These are phyloP conservation scores for Diutina siamensis DNA, from an alignment of 1,139 yeast species.

Conservation along the genomic window DNA sequence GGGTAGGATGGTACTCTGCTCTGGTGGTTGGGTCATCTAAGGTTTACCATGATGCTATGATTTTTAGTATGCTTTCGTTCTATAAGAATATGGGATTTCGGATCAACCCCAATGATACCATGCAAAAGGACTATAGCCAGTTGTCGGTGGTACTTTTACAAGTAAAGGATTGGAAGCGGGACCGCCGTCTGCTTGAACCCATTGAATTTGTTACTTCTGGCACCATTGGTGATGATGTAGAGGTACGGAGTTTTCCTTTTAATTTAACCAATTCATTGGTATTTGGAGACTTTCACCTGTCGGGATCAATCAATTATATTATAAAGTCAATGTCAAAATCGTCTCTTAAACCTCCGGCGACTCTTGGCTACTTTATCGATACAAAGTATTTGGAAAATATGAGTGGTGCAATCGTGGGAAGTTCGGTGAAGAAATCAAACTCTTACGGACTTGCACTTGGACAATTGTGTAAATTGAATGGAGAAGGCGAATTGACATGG, in stretches of 20 bases:
- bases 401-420: not conserved
- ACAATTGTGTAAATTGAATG: slow-evolving; percentile 2
- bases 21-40: too few relatives aligned
- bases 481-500: not conserved
- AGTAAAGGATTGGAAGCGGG: not conserved
- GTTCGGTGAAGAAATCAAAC: not conserved
- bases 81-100: not conserved
- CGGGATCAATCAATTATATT: not conserved
- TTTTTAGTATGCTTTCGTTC: not conserved
- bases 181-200: not conserved
- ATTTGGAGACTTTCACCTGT: not conserved
- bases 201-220: not conserved
- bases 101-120: not conserved
- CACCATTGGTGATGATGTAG: not conserved
- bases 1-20: too few relatives aligned
- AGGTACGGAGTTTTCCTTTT: not conserved
- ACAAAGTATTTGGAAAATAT: not conserved
- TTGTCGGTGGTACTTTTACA: not conserved
- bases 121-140: not conserved
- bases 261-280: slow-evolving; percentile 1
- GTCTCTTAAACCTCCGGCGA: not conserved
- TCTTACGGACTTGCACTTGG: not conserved
- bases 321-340: not conserved
- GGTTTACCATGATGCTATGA: not conserved
- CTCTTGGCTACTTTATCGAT: not conserved